phyloP scores from a whole-genome alignment of 495 filamentous ascomycete genomes.

The Talaromyces stipitatus region DNA sequence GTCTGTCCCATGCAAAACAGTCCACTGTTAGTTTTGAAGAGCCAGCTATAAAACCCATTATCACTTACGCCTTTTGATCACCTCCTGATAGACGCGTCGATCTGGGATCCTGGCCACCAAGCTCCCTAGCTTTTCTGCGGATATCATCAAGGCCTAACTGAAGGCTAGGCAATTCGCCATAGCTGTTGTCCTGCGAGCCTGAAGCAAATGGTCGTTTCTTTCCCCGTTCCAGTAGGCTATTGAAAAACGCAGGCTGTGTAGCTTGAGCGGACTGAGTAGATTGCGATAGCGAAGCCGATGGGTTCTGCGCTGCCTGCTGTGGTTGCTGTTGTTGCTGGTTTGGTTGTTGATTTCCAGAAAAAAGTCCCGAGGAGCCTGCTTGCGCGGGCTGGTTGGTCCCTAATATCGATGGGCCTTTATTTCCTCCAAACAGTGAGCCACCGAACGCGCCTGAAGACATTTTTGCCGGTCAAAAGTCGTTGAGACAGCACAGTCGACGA shows the following conservation, averaged over 20 bases:
- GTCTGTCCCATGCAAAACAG: slow-evolving; percentile 26
- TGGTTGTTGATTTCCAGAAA: slow-evolving; percentile 19
- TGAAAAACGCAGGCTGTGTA: slow-evolving; percentile 68
- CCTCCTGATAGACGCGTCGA: slow-evolving; percentile 35
- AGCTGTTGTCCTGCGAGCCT: slow-evolving; percentile 27
- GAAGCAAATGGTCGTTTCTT: slow-evolving; percentile 39
- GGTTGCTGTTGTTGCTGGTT: slow-evolving; percentile 5
- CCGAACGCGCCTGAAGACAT: not conserved
- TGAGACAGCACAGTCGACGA: not conserved
- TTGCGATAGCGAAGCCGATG: slow-evolving; percentile 13
- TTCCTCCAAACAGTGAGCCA: not conserved
- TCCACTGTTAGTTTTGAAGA: not conserved
- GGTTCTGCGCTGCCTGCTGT: slow-evolving; percentile 23
- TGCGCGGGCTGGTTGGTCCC: not conserved
- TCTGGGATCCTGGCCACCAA: slow-evolving; percentile 49
- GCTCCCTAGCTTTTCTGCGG: slow-evolving; percentile 69
- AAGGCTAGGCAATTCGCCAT: slow-evolving; percentile 47
- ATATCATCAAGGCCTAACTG: slow-evolving; percentile 85
- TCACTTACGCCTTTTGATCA: slow-evolving; percentile 57
- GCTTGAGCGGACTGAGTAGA: slow-evolving; percentile 18
- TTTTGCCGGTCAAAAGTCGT: not conserved
- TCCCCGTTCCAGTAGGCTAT: slow-evolving; percentile 74
- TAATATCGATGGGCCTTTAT: not conserved
- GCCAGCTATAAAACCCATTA: not conserved
- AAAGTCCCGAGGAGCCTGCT: slow-evolving; percentile 19